Percentiles rank a stretch among this genome's conserved stretches.
phyloP scores from a whole-genome alignment of 345 rosid genomes.

The Citrus sinensis region DNA sequence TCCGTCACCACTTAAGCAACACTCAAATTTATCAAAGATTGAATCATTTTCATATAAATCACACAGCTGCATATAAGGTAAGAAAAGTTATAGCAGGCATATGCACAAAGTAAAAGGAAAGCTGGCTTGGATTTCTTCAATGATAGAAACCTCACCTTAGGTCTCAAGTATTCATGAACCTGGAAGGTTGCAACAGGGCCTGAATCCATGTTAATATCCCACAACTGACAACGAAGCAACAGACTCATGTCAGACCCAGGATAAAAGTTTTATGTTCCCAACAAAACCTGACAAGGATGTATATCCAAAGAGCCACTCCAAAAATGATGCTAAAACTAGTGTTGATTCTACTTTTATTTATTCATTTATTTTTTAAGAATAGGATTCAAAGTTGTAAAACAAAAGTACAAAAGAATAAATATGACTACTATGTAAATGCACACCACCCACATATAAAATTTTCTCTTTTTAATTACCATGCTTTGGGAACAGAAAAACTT shows the following conservation, averaged over 20 bases:
- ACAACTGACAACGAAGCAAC: constrained; percentile 39
- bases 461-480: not conserved
- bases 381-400: not conserved
- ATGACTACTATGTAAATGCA: not conserved
- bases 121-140: not conserved
- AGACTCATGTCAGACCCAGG: constrained; percentile 9
- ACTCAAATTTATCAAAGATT: constrained; percentile 96
- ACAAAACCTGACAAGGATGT: not conserved
- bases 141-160: constrained; percentile 52
- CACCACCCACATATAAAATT: not conserved
- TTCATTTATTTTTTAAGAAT: no score
- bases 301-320: not conserved
- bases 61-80: constrained; percentile 64
- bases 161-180: constrained; percentile 77
- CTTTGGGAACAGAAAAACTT: not conserved
- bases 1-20: constrained; percentile 95
- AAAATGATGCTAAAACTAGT: not conserved
- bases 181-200: constrained; percentile 88
- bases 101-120: not conserved
- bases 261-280: not conserved
- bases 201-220: constrained; percentile 93
- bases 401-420: not conserved
- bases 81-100: constrained; percentile 15
- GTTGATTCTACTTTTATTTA: no score
- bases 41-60: constrained; percentile 98